Conservation (phyloP, 2,329 filamentous ascomycete species). For the Xenoacremonium recifei region DNA sequence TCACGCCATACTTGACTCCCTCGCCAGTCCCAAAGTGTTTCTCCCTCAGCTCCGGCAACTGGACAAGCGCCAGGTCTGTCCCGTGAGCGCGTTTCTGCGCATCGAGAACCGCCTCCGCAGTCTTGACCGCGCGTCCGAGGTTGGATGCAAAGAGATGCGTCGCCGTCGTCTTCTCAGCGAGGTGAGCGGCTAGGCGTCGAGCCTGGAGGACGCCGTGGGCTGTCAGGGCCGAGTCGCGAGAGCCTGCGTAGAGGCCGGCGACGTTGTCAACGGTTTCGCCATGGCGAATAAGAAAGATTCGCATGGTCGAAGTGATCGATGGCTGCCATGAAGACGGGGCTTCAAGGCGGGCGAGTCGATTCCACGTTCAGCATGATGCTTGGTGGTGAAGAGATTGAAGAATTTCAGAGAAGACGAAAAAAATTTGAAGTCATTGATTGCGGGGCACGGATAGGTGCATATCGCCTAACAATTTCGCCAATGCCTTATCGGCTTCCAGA, state of each 20-base stretch:
- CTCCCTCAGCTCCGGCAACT: constrained; percentile 57
- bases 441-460: constrained; percentile 8
- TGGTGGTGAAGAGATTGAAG: background rate
- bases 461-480: constrained; percentile 3
- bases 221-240: constrained; percentile 77
- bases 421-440: constrained; percentile 16
- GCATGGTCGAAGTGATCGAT: constrained; percentile 28
- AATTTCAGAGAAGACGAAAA: constrained; percentile 3
- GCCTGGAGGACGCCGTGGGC: constrained; percentile 80
- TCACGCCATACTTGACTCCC: constrained; percentile 54
- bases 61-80: constrained; percentile 16
- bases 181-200: constrained; percentile 64
- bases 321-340: constrained; percentile 7
- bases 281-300: constrained; percentile 76
- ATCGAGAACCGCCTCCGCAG: constrained; percentile 63
- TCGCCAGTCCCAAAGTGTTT: constrained; percentile 73
- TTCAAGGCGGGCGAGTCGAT: constrained; percentile 16
- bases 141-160: constrained; percentile 76
- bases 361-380: constrained; percentile 17
- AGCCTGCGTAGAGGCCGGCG: constrained; percentile 73
- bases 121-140: constrained; percentile 69
- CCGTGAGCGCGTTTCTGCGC: constrained; percentile 42
- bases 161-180: constrained; percentile 44
- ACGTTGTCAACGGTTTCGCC: constrained; percentile 91
- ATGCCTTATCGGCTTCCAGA: too few relatives aligned